Evolutionary conservation across 345 rosid species (phyloP).

Genomic region (Syzygium grande): DNA sequence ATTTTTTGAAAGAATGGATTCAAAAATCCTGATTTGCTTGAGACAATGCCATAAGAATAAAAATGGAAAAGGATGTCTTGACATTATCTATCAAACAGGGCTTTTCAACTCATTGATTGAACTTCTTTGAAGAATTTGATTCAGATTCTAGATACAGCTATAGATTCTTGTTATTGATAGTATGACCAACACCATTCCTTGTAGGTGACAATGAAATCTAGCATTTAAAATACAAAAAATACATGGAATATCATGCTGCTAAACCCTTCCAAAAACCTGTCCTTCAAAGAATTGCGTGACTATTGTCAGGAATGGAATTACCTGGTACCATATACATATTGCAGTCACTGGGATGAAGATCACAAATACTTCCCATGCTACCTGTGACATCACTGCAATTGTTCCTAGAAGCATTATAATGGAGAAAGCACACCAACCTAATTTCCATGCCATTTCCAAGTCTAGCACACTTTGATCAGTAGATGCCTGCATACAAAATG

Average conservation of each 20-base stretch:
- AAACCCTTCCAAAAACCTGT: background rate
- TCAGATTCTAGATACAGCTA: background rate
- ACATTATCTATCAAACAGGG: background rate
- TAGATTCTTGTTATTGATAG: background rate
- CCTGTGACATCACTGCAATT: constrained; percentile 84
- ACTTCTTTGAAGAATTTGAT: background rate
- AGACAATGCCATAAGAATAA: background rate
- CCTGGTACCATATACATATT: constrained; percentile 91
- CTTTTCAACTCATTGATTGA: background rate
- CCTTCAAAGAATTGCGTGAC: background rate
- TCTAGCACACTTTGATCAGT: constrained; percentile 92
- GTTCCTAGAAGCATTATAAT: constrained; percentile 77
- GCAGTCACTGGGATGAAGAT: constrained; percentile 96
- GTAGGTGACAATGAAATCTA: background rate
- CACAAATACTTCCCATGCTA: constrained; percentile 94
- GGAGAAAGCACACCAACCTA: constrained; percentile 95
- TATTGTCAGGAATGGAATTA: constrained; percentile 15
- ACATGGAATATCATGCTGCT: background rate
- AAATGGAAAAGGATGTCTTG: background rate
- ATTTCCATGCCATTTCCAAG: constrained; percentile 61
- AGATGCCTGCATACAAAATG: constrained; percentile 48
- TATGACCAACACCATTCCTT: background rate
- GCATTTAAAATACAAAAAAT: background rate
- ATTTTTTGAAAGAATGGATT: background rate
- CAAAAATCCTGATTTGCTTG: background rate